phyloP scores from a whole-genome alignment of 768 basidiomycete species.

The Dentipellis fragilis region DNA sequence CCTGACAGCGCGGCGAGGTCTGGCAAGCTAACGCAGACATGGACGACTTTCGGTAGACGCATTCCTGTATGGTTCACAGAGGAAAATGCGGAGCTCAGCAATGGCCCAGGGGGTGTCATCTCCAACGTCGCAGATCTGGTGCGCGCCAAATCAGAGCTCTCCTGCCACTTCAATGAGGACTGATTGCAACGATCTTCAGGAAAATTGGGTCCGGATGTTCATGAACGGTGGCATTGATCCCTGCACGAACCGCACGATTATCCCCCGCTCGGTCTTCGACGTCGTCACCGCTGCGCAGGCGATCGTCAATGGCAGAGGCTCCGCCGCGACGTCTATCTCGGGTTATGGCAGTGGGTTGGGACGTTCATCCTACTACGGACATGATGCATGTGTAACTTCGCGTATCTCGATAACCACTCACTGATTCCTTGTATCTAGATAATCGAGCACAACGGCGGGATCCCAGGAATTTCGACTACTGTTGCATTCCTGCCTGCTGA shows the following conservation, averaged over 20 bases:
- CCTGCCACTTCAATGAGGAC: neutral
- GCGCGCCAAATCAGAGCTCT: conserved; percentile 5
- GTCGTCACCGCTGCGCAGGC: conserved; percentile 22
- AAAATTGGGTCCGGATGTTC: conserved; percentile 27
- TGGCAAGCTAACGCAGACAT: conserved; percentile 25
- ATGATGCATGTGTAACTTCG: conserved; percentile 23
- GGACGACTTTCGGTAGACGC: conserved; percentile 22
- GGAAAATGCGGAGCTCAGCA: conserved; percentile 14
- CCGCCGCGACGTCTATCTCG: conserved; percentile 16
- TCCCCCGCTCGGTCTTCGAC: conserved; percentile 22
- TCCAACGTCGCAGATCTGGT: conserved; percentile 34
- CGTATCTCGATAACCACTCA: neutral
- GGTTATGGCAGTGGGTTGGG: conserved; percentile 38
- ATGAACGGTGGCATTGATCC: conserved; percentile 25
- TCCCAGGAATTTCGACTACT: neutral
- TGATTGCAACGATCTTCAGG: conserved; percentile 15
- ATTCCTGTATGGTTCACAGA: conserved; percentile 25
- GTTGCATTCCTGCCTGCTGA: neutral
- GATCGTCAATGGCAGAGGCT: neutral
- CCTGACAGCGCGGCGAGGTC: conserved; percentile 20
- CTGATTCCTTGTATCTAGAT: neutral
- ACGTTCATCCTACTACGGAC: conserved; percentile 27
- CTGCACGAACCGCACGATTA: conserved; percentile 20
- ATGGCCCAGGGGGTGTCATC: conserved; percentile 33
- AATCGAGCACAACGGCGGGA: neutral